phyloP scores from a whole-genome alignment of 139 green algal species.

The Picochlorum sp. region DNA sequence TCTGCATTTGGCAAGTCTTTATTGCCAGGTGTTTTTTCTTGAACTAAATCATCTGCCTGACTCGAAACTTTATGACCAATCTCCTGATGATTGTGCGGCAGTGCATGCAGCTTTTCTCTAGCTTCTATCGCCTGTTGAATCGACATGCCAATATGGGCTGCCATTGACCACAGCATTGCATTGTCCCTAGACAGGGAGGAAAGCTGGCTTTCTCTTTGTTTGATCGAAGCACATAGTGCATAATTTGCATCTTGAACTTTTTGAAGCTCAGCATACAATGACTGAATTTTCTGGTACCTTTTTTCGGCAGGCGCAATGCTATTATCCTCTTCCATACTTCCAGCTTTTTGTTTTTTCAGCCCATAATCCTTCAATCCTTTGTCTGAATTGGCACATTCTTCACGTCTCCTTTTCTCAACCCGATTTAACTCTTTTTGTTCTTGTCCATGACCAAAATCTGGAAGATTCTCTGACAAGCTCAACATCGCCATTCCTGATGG shows the following conservation, averaged over 20 bases:
- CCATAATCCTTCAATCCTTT: neutral
- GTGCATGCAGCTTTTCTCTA: neutral
- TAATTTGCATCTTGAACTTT: neutral
- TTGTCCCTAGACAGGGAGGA: neutral
- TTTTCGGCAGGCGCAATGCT: neutral
- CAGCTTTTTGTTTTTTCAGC: neutral
- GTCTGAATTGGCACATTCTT: neutral
- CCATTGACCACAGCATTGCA: neutral
- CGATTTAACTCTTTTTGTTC: too few species aligned
- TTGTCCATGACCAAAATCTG: too few species aligned
- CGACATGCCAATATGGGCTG: neutral
- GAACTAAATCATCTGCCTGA: neutral
- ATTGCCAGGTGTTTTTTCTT: neutral
- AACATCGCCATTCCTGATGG: neutral
- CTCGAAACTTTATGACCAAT: neutral
- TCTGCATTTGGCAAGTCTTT: neutral
- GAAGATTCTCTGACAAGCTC: too few species aligned
- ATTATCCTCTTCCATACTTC: neutral
- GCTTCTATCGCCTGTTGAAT: neutral
- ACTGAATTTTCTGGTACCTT: neutral
- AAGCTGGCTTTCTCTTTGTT: neutral
- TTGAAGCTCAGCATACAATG: neutral
- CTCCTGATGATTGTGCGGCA: neutral
- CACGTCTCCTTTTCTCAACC: too few species aligned
- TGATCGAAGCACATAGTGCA: neutral